Percentiles rank a stretch among this genome's conserved stretches.
Conservation (phyloP, 2,329 filamentous ascomycete species). For the Stagonosporopsis cucurbitacearum region DNA sequence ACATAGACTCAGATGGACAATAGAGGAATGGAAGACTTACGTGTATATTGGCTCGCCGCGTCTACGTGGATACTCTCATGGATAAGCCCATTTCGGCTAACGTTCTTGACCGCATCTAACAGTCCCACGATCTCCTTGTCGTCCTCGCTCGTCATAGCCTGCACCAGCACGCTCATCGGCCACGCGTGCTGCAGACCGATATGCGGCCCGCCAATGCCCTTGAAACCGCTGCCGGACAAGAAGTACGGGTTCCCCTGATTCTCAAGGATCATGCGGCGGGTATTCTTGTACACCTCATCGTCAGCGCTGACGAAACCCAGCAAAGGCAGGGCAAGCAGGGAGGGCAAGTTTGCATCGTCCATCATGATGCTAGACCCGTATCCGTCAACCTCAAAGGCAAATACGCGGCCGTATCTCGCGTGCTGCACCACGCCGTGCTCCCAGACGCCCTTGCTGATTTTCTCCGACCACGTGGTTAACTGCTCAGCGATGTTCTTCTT, state of each 20-base stretch:
- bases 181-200: constrained; percentile 90
- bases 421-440: constrained; percentile 82
- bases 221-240: constrained; percentile 76
- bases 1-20: too few species aligned
- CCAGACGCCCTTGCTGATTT: constrained; percentile 78
- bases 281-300: constrained; percentile 83
- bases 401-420: constrained; percentile 77
- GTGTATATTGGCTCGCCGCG: constrained; percentile 71
- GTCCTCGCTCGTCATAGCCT: constrained; percentile 85
- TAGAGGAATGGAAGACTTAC: constrained; percentile 53
- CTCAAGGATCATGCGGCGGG: constrained; percentile 78
- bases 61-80: constrained; percentile 94
- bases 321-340: constrained; percentile 76
- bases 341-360: constrained; percentile 90
- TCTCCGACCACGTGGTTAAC: constrained; percentile 64
- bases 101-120: constrained; percentile 75
- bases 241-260: constrained; percentile 87
- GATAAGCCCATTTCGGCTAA: constrained; percentile 78
- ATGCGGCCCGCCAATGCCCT: constrained; percentile 84
- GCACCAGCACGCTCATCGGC: constrained; percentile 94
- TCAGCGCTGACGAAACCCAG: constrained; percentile 73
- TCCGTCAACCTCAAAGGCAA: constrained; percentile 87
- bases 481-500: constrained; percentile 59
- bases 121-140: constrained; percentile 81
- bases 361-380: constrained; percentile 83